phyloP scores from a whole-genome alignment of 768 basidiomycete genomes.

The Boletus coccyginus region DNA sequence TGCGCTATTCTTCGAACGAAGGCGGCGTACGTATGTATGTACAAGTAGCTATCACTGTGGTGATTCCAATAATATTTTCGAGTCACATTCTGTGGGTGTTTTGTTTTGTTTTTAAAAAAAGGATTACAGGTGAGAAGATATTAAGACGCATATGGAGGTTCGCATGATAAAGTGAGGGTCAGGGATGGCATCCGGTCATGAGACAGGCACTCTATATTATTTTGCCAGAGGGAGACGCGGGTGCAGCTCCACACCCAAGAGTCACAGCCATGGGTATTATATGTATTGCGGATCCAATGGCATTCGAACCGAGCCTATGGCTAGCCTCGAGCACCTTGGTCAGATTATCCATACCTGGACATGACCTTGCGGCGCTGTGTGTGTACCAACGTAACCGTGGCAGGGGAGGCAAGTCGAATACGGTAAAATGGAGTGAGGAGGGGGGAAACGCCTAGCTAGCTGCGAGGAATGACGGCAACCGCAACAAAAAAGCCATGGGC shows the following conservation, averaged over 20 bases:
- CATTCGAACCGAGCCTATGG: conserved; percentile 7
- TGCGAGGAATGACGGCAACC: conserved; percentile 11
- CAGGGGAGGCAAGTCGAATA: conserved; percentile 9
- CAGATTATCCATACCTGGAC: conserved; percentile 5
- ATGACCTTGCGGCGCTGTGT: conserved; percentile 16
- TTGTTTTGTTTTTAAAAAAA: background rate
- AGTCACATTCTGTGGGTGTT: background rate
- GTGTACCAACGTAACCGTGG: background rate
- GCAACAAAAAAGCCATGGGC: background rate
- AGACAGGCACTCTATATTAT: background rate
- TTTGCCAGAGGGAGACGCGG: too few species aligned
- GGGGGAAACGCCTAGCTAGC: background rate
- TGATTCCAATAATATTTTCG: background rate
- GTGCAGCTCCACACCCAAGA: background rate
- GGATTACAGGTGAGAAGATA: conserved; percentile 5
- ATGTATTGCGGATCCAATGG: background rate
- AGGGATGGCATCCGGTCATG: conserved; percentile 1
- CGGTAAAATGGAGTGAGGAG: conserved; percentile 9
- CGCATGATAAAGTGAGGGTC: background rate
- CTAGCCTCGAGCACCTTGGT: background rate
- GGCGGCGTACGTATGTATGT: background rate
- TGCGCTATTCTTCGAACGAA: background rate
- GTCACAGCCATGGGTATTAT: background rate
- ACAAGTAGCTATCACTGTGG: too few species aligned
- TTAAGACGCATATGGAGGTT: conserved; percentile 6